These are phyloP conservation scores for Suillus americanus DNA, from an alignment of 768 basidiomycete species.

Conservation along the genomic window DNA sequence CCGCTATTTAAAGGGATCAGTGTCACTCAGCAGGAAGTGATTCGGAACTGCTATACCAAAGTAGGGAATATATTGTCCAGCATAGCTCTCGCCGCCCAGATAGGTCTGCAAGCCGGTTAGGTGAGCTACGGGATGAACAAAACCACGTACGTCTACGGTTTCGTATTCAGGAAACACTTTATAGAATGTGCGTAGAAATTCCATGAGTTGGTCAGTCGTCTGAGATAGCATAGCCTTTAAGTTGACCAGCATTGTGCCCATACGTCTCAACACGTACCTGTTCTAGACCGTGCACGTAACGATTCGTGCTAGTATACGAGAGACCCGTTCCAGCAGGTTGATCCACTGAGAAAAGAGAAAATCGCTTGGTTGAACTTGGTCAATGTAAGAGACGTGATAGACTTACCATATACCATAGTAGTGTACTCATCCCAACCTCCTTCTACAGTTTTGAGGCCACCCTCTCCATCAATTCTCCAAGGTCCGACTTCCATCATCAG, in stretches of 20 bases:
- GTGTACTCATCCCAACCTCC: slow-evolving; percentile 99
- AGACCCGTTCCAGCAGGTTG: slow-evolving; percentile 97
- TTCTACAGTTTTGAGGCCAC: slow-evolving; percentile 69
- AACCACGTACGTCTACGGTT: slow-evolving; percentile 69
- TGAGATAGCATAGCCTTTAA: slow-evolving; percentile 26
- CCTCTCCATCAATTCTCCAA: slow-evolving; percentile 74
- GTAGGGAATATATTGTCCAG: slow-evolving; percentile 97
- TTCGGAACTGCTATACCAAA: slow-evolving; percentile 54
- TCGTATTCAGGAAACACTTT: slow-evolving; percentile 86
- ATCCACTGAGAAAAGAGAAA: slow-evolving; percentile 63
- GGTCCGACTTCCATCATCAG: slow-evolving; percentile 99
- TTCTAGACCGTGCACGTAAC: slow-evolving; percentile 76
- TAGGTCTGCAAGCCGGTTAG: slow-evolving; percentile 68
- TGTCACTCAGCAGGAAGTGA: not conserved
- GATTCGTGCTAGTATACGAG: slow-evolving; percentile 85
- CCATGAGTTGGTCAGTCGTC: slow-evolving; percentile 75
- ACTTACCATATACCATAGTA: slow-evolving; percentile 87
- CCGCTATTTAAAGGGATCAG: slow-evolving; percentile 46
- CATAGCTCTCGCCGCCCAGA: slow-evolving; percentile 93
- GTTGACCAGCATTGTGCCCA: not conserved
- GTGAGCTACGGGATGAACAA: not conserved
- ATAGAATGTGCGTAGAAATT: slow-evolving; percentile 90
- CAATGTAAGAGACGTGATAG: not conserved
- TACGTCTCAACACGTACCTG: slow-evolving; percentile 43
- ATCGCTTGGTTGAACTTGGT: not conserved